Evolutionary conservation across 169 alveolate species (phyloP), one percentile per base, ranked within the genome.

Genomic region (Cryptosporidium ubiquitum): DNA sequence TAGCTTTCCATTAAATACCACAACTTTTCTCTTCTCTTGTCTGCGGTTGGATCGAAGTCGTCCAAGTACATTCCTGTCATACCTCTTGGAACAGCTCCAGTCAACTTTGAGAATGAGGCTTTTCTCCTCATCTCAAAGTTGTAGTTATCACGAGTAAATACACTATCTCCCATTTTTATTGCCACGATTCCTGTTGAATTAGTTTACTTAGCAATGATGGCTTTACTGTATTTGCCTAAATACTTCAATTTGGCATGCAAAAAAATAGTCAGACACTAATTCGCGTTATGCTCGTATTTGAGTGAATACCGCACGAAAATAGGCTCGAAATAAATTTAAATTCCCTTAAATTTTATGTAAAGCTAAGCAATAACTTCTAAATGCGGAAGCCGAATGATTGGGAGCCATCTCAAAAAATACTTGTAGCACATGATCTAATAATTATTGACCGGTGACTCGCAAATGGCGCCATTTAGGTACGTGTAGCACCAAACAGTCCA

Each of bases 1-100:
- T 95, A 94, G 49, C 94, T 86, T 70, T 86, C 94, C 97, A 96
- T 95, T 26, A 96, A 91, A 52, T 93, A 91, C 96, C 96, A 94
- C 61, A 96, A 71, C 70, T 95, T 95, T 66, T 96, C 96, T 68
- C 91, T 89, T 68, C 92, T 85, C 7, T 39, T 68, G 69, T 71
- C 92, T 29, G 94, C 93, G 68, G 91, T 84, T 14, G 94, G 94
- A 42, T 92, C 94, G 14, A 74, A 86, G 29, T 91, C 94, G 18
- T 85, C 91, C 70, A 70, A 60, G 44, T 91, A 85, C 92, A 92
- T 91, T 18, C 94, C 95, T 10, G 94, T 86, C 69, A 86, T 71
- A 18, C 86, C 86, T 64, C 95, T 69, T 14, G 94, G 85, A 69
- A 91, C 94, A 2, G 89, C 85, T 12, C 92, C 93, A 7, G 93